Evolutionary conservation across 1,284 basidiomycete species (phyloP).

Genomic region (Boletus smithii): DNA sequence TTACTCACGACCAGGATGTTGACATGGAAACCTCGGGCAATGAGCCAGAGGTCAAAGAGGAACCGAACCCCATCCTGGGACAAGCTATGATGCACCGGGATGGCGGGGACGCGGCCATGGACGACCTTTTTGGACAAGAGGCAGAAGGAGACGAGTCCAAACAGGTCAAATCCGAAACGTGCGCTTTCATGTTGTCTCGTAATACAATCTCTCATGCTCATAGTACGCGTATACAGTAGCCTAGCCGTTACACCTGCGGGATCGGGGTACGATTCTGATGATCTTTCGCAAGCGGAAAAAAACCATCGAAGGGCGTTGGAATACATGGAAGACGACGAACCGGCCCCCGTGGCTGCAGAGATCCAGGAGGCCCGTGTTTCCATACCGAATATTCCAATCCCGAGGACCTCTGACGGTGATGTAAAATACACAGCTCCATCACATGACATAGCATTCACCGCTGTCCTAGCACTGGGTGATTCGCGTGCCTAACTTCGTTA

Average conservation of each 20-base stretch:
- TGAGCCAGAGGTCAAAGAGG: conserved; percentile 28
- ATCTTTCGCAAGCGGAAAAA: conserved; percentile 65
- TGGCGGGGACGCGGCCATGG: conserved; percentile 62
- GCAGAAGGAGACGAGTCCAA: conserved; percentile 54
- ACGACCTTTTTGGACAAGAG: conserved; percentile 77
- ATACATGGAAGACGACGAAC: conserved; percentile 76
- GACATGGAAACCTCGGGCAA: conserved; percentile 39
- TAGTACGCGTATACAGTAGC: conserved; percentile 19
- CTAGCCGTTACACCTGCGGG: conserved; percentile 39
- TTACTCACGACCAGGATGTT: conserved; percentile 35
- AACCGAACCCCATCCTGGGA: conserved; percentile 11
- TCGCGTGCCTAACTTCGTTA: conserved; percentile 80
- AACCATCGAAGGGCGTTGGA: conserved; percentile 68
- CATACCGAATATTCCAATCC: conserved; percentile 76
- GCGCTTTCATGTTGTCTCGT: conserved; percentile 5
- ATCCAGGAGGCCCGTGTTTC: conserved; percentile 68
- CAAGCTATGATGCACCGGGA: conserved; percentile 28
- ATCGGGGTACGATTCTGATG: conserved; percentile 60
- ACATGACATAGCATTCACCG: conserved; percentile 3
- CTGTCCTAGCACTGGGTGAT: conserved; percentile 71
- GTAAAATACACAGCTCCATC: conserved; percentile 41
- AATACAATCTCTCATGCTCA: conserved; percentile 13
- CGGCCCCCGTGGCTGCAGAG: conserved; percentile 47
- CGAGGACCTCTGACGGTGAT: conserved; percentile 66
- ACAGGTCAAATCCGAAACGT: conserved; percentile 35